Evolutionary conservation across 1,139 yeast species (phyloP).

Genomic region (Nadsonia starkeyi-henricii): DNA sequence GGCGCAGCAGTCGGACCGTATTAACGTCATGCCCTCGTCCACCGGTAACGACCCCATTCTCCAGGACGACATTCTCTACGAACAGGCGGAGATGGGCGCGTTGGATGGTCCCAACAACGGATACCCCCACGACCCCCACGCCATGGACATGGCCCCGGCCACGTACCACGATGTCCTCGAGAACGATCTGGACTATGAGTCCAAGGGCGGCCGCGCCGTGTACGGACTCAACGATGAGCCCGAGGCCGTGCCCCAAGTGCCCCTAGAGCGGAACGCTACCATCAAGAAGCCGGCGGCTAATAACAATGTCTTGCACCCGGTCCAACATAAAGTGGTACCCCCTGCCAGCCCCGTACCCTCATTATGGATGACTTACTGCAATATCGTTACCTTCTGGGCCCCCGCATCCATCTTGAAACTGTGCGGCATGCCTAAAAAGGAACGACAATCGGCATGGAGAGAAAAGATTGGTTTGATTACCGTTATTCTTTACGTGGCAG

Average conservation of each 20-base stretch:
- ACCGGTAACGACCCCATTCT: conserved; percentile 61
- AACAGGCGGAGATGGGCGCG: conserved; percentile 6
- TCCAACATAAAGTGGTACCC: conserved; percentile 4
- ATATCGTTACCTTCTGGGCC: conserved; percentile 77
- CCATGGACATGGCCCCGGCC: conserved; percentile 9
- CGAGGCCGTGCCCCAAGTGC: conserved; percentile 11
- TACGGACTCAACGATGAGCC: conserved; percentile 51
- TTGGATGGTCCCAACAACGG: conserved; percentile 8
- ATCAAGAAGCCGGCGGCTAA: conserved; percentile 1
- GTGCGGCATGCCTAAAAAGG: conserved; percentile 67
- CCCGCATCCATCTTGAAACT: conserved; percentile 59
- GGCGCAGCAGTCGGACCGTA: conserved; percentile 51
- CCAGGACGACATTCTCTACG: conserved; percentile 27
- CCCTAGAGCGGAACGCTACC: conserved; percentile 1
- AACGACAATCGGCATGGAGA: conserved; percentile 91
- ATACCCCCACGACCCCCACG: conserved; percentile 7
- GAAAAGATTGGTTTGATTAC: conserved; percentile 81
- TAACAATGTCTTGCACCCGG: conserved; percentile 2
- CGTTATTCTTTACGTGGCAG: conserved; percentile 59
- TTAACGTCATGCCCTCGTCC: conserved; percentile 50
- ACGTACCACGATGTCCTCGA: conserved; percentile 8
- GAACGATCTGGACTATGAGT: conserved; percentile 10
- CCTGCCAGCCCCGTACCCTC: conserved; percentile 20
- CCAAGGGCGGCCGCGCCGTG: conserved; percentile 35
- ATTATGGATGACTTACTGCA: conserved; percentile 74